These are phyloP conservation scores for Penstemon newberryi DNA, from an alignment of 257 asterid genomes.

Conservation along the genomic window DNA sequence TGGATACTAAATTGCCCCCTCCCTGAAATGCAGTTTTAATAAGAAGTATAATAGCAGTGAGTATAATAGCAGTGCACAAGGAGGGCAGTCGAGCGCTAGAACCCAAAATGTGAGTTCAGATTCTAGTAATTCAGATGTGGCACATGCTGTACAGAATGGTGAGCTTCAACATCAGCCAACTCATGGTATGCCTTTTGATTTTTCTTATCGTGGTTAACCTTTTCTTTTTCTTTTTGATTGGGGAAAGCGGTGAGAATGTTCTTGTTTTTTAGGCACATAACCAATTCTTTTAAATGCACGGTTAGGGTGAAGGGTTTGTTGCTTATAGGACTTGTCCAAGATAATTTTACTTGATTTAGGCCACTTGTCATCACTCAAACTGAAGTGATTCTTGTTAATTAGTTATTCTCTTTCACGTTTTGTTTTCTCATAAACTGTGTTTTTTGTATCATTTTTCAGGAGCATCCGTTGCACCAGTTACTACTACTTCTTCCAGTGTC, in stretches of 20 bases:
- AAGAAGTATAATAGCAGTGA: slow-evolving; percentile 54
- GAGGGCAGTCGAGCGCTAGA: slow-evolving; percentile 50
- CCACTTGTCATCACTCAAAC: too few relatives aligned
- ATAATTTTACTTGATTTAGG: background rate
- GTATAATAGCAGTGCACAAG: slow-evolving; percentile 57
- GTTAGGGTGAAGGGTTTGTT: background rate
- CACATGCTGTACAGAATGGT: slow-evolving; percentile 54
- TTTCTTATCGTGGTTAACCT: background rate
- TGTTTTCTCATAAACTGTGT: background rate
- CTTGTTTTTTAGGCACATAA: background rate
- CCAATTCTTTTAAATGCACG: background rate
- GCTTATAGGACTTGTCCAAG: background rate
- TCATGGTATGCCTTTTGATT: slow-evolving; percentile 26
- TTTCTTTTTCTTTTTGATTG: background rate
- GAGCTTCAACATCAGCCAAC: slow-evolving; percentile 44
- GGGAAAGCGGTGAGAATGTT: background rate
- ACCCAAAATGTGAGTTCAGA: slow-evolving; percentile 42
- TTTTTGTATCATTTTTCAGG: slow-evolving; percentile 33
- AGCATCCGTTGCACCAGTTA: slow-evolving; percentile 39
- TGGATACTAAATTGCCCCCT: background rate
- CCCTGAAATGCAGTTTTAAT: slow-evolving; percentile 37
- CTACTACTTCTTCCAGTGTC: slow-evolving; percentile 3
- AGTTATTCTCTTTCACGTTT: background rate
- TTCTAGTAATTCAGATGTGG: slow-evolving; percentile 33
- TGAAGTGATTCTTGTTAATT: too few relatives aligned